Evolutionary conservation across 345 rosid species (phyloP).

Genomic region (Salix exigua): DNA sequence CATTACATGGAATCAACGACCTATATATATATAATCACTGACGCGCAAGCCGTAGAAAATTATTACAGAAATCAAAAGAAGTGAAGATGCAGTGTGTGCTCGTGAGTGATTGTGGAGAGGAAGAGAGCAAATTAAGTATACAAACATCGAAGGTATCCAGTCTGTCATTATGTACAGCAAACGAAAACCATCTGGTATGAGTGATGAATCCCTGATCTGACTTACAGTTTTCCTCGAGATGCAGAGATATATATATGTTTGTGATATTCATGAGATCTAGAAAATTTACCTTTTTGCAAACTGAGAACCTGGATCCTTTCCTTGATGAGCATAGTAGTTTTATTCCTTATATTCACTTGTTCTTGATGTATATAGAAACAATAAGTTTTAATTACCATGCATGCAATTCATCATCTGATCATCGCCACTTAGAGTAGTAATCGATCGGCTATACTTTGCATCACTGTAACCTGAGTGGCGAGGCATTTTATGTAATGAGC

Average conservation of each 20-base stretch:
- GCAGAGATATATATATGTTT: neutral
- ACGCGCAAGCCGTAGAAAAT: neutral
- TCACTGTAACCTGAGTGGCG: conserved; percentile 34
- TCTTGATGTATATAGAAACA: neutral
- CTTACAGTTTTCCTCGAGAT: neutral
- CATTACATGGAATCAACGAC: neutral
- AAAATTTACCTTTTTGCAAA: neutral
- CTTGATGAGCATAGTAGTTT: neutral
- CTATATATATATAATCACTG: neutral
- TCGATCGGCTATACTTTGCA: conserved; percentile 34
- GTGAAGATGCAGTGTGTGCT: neutral
- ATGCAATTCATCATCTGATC: neutral
- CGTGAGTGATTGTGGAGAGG: neutral
- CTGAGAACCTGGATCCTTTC: neutral
- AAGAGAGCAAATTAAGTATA: neutral
- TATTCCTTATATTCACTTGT: neutral
- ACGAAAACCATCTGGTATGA: neutral
- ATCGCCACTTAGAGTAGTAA: conserved; percentile 6
- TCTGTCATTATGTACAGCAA: neutral
- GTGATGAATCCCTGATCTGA: neutral
- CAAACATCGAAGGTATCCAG: neutral
- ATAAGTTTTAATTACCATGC: neutral
- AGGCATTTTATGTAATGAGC: conserved; percentile 38
- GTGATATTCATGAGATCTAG: neutral
- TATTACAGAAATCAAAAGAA: neutral